These are phyloP conservation scores for Emmonsiellopsis sp. DNA, from an alignment of 2,329 filamentous ascomycete species.

Conservation along the genomic window DNA sequence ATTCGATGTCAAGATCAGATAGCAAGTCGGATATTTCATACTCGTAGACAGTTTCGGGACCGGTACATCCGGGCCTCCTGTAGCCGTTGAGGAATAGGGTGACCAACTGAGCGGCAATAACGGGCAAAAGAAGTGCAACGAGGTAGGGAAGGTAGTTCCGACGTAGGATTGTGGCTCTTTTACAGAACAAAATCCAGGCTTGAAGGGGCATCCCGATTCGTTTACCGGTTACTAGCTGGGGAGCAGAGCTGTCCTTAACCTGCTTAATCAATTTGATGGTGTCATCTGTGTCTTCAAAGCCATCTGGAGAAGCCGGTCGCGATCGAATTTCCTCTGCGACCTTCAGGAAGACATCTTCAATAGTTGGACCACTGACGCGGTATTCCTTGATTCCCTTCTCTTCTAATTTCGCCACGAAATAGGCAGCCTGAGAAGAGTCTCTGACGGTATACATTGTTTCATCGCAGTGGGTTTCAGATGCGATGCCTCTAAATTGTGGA, in stretches of 20 bases:
- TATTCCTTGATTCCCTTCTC: slow-evolving; percentile 62
- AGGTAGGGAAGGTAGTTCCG: slow-evolving; percentile 70
- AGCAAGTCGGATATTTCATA: slow-evolving; percentile 16
- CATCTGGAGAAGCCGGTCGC: slow-evolving; percentile 5
- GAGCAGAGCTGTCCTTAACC: slow-evolving; percentile 13
- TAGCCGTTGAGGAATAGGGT: slow-evolving; percentile 63
- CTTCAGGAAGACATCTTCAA: slow-evolving; percentile 86
- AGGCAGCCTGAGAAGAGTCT: slow-evolving; percentile 60
- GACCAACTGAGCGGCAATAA: slow-evolving; percentile 70
- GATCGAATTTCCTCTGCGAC: slow-evolving; percentile 66
- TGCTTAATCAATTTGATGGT: slow-evolving; percentile 6
- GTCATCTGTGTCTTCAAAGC: background rate
- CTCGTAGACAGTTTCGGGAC: slow-evolving; percentile 31
- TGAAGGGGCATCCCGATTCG: slow-evolving; percentile 63
- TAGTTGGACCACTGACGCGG: slow-evolving; percentile 77
- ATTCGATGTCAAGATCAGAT: slow-evolving; percentile 21
- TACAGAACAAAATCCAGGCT: slow-evolving; percentile 64
- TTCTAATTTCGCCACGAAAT: slow-evolving; percentile 63
- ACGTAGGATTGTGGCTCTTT: slow-evolving; percentile 67
- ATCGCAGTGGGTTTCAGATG: slow-evolving; percentile 55
- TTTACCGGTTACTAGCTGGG: slow-evolving; percentile 55
- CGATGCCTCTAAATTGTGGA: slow-evolving; percentile 45
- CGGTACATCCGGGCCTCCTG: slow-evolving; percentile 44
- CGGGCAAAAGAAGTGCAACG: slow-evolving; percentile 66
- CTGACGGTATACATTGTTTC: slow-evolving; percentile 63